Conservation (phyloP, 129 eudicot species). For the Flaveria robusta region DNA sequence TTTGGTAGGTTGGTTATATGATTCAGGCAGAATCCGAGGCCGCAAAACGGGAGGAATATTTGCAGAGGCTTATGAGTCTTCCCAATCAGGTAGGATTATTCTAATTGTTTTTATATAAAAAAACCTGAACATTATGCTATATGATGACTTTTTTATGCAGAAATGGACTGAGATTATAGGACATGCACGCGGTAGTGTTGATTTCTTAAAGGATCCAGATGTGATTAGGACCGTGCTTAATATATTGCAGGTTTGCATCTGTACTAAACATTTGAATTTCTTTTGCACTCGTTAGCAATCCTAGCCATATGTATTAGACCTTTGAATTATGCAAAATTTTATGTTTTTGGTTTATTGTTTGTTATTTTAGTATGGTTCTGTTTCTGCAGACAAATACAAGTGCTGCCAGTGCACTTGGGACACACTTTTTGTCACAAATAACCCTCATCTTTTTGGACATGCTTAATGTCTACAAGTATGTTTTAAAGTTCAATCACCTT, state of each 20-base stretch:
- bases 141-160: slow-evolving; percentile 50
- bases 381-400: slow-evolving; percentile 90
- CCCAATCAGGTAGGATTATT: slow-evolving; percentile 73
- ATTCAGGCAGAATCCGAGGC: slow-evolving; percentile 94
- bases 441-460: slow-evolving; percentile 84
- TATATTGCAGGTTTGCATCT: slow-evolving; percentile 74
- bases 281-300: neutral
- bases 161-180: slow-evolving; percentile 95
- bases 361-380: slow-evolving; percentile 8
- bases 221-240: slow-evolving; percentile 89
- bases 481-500: neutral
- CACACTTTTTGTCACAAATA: slow-evolving; percentile 84
- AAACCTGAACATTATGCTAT: slow-evolving; percentile 22
- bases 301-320: neutral
- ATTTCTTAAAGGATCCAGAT: slow-evolving; percentile 73
- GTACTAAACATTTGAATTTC: neutral
- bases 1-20: slow-evolving; percentile 80
- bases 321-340: neutral
- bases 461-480: slow-evolving; percentile 95
- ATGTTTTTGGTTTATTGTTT: slow-evolving; percentile 6
- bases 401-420: slow-evolving; percentile 87
- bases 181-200: slow-evolving; percentile 89
- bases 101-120: neutral
- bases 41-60: slow-evolving; percentile 77
- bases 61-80: slow-evolving; percentile 88